Evolutionary conservation across 129 eudicot genomes (phyloP), one percentile per base, ranked within the genome.

Genomic region (Chrysanthemum seticuspe): DNA sequence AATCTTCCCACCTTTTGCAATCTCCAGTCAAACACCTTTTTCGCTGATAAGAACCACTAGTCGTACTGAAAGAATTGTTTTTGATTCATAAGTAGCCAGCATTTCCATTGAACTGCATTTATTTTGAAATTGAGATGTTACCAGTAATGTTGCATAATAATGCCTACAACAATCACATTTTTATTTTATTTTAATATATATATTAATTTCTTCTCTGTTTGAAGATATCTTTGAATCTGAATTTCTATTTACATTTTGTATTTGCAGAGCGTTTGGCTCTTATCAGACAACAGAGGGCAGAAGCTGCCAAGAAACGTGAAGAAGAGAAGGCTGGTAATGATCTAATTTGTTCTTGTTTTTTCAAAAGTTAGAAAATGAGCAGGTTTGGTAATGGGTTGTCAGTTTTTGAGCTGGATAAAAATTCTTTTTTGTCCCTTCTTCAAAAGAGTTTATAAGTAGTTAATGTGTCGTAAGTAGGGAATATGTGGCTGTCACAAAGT

Each of bases 231-330:
- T 10, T 55, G 27, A 57, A n/a, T 66, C 12, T 71, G 54, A 54
- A 29, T 0, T 18, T 56, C 44, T 1, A 13, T 53, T 45, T 61
- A 15, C 23, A 10, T 27, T 0, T 15, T 79, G 65, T 56, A 69
- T 58, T 50, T 83, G 88, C 86, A 91, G 97, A 91, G 68, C 92
- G 97, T 5, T 81, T 91, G 75, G 95, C 96, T 48, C 96, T 91
- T 60, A 88, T 91, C 55, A 85, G 97, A 53, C 91, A 91, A 69
- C 97, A 91, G 80, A 91, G 97, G 87, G 96, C 92, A 58, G 97
- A 88, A 47, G 97, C 97, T 77, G 97, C 96, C 65, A 88, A 85
- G 82, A 91, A 91, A 79, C 90, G 97, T 10, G 96, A 91, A 69
- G 97, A 91, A 75, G 97, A 91, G 86, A 91, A 91, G 77, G 97